phyloP scores from a whole-genome alignment of 129 eudicot genomes.

The Artemisia argyi region DNA sequence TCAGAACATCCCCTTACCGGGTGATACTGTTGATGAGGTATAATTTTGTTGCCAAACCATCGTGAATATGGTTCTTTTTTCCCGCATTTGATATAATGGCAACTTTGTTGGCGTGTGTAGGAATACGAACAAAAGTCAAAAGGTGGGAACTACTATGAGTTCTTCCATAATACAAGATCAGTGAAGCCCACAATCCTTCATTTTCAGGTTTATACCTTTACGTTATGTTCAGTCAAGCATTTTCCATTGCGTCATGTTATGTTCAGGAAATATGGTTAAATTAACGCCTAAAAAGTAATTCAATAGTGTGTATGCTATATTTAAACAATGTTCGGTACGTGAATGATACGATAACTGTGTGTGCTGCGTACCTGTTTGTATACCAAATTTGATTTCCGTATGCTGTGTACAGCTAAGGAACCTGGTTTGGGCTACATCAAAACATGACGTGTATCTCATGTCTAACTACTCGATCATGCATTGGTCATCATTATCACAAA shows the following conservation, averaged over 20 bases:
- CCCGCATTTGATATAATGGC: not conserved
- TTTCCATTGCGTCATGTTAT: too few species aligned
- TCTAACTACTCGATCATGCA: conserved; percentile 39
- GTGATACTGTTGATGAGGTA: conserved; percentile 54
- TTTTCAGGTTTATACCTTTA: not conserved
- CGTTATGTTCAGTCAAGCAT: too few species aligned
- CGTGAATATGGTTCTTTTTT: not conserved
- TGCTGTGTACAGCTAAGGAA: conserved; percentile 64
- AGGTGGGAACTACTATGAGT: conserved; percentile 27
- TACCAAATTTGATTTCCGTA: too few species aligned
- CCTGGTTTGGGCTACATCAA: conserved; percentile 80
- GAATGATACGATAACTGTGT: too few species aligned
- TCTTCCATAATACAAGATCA: conserved; percentile 52
- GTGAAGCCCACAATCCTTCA: conserved; percentile 12
- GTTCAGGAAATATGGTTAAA: too few species aligned
- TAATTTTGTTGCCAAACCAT: not conserved
- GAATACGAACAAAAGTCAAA: conserved; percentile 54
- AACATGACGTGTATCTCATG: conserved; percentile 43
- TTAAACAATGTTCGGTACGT: too few species aligned
- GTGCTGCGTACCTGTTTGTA: too few species aligned
- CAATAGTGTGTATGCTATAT: too few species aligned
- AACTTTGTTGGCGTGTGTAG: conserved; percentile 25
- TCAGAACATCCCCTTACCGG: conserved; percentile 51
- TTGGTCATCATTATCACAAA: conserved; percentile 53
- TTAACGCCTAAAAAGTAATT: too few species aligned